These are phyloP conservation scores for Acanthochlamys bracteata DNA, from an alignment of 106 monocot genomes.

Conservation along the genomic window DNA sequence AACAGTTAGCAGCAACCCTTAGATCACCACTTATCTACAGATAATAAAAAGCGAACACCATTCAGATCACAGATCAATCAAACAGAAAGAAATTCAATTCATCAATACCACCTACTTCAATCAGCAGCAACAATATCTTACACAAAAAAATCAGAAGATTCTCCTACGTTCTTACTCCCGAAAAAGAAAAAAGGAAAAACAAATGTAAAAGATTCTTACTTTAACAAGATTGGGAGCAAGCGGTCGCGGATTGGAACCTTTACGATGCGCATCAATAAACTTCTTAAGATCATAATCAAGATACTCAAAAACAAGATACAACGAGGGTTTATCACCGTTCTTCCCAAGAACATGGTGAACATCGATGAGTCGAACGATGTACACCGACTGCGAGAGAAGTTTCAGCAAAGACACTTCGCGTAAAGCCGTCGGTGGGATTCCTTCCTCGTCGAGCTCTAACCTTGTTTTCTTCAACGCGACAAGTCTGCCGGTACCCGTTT, in stretches of 20 bases:
- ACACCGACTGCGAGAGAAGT: constrained; percentile 82
- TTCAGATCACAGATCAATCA: no score
- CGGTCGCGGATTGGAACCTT: constrained; percentile 60
- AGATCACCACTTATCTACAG: no score
- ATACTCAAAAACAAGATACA: constrained; percentile 97
- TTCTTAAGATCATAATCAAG: constrained; percentile 97
- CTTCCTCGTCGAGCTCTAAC: constrained; percentile 97
- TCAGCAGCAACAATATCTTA: no score
- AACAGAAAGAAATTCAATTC: no score
- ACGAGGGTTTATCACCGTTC: constrained; percentile 75
- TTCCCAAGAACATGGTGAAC: constrained; percentile 67
- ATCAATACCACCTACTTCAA: no score
- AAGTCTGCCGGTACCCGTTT: constrained; percentile 77
- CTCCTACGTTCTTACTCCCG: not conserved
- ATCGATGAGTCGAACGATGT: constrained; percentile 70
- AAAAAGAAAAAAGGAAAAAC: not conserved
- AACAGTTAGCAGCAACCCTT: no score
- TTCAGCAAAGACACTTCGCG: constrained; percentile 97
- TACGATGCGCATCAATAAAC: constrained; percentile 60
- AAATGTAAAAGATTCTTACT: constrained; percentile 17
- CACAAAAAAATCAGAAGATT: no score
- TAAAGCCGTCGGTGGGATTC: constrained; percentile 92
- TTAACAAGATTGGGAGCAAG: constrained; percentile 50
- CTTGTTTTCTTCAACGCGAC: constrained; percentile 98
- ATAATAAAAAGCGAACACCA: no score